Conservation (phyloP, 1,139 yeast genomes). For the Debaryomycetaceae sp. region DNA sequence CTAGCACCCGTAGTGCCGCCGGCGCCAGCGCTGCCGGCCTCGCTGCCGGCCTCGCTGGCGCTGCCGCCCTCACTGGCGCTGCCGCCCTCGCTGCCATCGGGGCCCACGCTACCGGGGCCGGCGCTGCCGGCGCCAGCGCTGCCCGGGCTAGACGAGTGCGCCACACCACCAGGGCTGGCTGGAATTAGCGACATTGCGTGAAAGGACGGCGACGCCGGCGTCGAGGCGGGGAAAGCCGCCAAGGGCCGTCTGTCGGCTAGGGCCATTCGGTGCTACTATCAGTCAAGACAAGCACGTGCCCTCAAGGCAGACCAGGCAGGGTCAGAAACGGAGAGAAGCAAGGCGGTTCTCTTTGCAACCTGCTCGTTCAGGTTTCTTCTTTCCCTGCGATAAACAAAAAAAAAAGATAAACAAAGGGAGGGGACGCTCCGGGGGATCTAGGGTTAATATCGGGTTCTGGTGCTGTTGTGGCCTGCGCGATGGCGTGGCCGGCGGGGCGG, state of each 20-base stretch:
- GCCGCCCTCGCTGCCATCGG: too few relatives aligned
- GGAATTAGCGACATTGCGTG: slow-evolving; percentile 21
- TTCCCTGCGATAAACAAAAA: slow-evolving; percentile 7
- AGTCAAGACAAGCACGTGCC: slow-evolving; percentile 1
- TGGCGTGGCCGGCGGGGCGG: too few relatives aligned
- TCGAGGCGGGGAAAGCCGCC: slow-evolving; percentile 34
- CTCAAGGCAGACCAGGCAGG: slow-evolving; percentile 5
- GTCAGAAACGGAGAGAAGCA: slow-evolving; percentile 9
- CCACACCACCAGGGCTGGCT: slow-evolving; percentile 3
- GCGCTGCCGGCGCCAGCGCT: slow-evolving; percentile 9
- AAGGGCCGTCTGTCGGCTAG: slow-evolving; percentile 57
- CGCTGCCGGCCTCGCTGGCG: too few relatives aligned
- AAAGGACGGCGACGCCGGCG: slow-evolving; percentile 44
- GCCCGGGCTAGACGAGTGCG: slow-evolving; percentile 5
- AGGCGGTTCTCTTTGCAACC: slow-evolving; percentile 1
- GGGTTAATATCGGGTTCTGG: too few relatives aligned
- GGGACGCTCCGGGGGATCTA: too few relatives aligned
- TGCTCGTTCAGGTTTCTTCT: slow-evolving; percentile 7
- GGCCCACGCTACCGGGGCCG: background rate
- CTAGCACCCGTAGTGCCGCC: slow-evolving; percentile 2
- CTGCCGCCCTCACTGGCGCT: too few relatives aligned
- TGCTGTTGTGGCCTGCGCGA: too few relatives aligned
- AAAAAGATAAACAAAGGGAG: slow-evolving; percentile 4
- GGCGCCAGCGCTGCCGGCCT: slow-evolving; percentile 10
- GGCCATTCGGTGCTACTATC: slow-evolving; percentile 32